Percentiles rank a stretch among this genome's conserved stretches.
These are phyloP conservation scores for Lactifluus piperatus DNA, from an alignment of 768 basidiomycete species.

Conservation along the genomic window DNA sequence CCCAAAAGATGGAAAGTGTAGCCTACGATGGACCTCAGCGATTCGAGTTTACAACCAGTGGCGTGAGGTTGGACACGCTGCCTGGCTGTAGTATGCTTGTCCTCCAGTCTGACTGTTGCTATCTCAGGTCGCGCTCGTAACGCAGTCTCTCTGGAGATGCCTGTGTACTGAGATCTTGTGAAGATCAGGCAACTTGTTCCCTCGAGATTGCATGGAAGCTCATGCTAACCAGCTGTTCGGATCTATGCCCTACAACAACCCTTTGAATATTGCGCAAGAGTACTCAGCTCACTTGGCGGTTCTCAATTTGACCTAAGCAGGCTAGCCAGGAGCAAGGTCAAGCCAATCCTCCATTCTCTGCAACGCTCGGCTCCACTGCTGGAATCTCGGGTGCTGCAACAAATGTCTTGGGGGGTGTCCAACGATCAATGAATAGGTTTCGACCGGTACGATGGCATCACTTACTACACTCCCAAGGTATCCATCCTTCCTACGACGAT, in stretches of 20 bases:
- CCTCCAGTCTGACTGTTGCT: background rate
- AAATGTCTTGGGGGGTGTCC: background rate
- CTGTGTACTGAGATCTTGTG: conserved; percentile 2
- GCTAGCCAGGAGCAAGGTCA: background rate
- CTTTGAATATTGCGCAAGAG: background rate
- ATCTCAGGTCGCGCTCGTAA: background rate
- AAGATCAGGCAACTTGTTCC: background rate
- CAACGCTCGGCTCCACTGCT: background rate
- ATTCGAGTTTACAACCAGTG: conserved; percentile 2
- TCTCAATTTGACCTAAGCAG: background rate
- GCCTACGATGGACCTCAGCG: background rate
- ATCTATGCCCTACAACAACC: background rate
- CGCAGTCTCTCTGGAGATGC: background rate
- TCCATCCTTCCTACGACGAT: background rate
- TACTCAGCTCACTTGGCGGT: background rate
- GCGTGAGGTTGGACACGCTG: background rate
- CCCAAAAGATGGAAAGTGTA: background rate
- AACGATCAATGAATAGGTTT: too few relatives aligned
- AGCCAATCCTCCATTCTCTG: background rate
- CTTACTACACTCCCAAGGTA: background rate
- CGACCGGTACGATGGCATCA: background rate
- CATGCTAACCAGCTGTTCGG: background rate
- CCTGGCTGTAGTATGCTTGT: background rate
- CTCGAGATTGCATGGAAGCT: background rate
- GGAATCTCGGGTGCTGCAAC: background rate